Evolutionary conservation across 495 filamentous ascomycete genomes (phyloP).

Genomic region (Beverwykella pulmonaria): DNA sequence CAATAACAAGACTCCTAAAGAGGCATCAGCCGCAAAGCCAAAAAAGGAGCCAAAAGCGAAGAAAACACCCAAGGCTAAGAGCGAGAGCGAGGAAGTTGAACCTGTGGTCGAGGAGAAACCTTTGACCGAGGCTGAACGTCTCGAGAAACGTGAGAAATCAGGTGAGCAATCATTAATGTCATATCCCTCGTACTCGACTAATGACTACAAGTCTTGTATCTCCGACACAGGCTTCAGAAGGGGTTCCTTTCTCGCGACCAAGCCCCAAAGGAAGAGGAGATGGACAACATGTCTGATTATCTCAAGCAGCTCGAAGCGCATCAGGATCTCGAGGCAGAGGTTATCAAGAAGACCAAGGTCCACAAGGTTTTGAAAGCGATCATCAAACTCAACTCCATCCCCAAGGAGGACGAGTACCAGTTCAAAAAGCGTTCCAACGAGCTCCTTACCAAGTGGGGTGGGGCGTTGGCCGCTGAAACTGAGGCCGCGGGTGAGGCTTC

Average conservation of each 20-base stretch:
- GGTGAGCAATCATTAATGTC: conserved; percentile 48
- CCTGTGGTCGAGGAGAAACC: conserved; percentile 58
- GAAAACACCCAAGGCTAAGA: conserved; percentile 57
- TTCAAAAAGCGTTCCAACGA: conserved; percentile 78
- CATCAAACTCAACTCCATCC: conserved; percentile 77
- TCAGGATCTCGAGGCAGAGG: conserved; percentile 77
- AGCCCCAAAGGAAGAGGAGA: conserved; percentile 83
- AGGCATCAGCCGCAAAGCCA: conserved; percentile 50
- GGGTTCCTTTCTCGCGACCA: conserved; percentile 82
- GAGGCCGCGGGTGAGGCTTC: conserved; percentile 14
- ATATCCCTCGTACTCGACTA: conserved; percentile 61
- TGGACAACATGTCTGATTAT: conserved; percentile 75
- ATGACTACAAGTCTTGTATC: conserved; percentile 64
- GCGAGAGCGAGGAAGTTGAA: conserved; percentile 60
- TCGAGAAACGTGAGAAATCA: conserved; percentile 62
- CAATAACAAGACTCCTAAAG: conserved; percentile 49
- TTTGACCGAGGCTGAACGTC: conserved; percentile 62
- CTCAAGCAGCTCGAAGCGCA: conserved; percentile 77
- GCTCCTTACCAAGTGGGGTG: conserved; percentile 81
- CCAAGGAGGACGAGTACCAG: conserved; percentile 78
- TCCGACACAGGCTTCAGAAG: conserved; percentile 88
- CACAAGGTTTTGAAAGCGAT: conserved; percentile 93
- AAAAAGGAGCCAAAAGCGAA: conserved; percentile 52
- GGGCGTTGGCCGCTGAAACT: conserved; percentile 67
- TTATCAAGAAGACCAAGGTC: conserved; percentile 85